Evolutionary conservation across 352 stramenopile genomes (phyloP), one percentile per base, ranked within the genome.

Genomic region (Discostella stelligera): DNA sequence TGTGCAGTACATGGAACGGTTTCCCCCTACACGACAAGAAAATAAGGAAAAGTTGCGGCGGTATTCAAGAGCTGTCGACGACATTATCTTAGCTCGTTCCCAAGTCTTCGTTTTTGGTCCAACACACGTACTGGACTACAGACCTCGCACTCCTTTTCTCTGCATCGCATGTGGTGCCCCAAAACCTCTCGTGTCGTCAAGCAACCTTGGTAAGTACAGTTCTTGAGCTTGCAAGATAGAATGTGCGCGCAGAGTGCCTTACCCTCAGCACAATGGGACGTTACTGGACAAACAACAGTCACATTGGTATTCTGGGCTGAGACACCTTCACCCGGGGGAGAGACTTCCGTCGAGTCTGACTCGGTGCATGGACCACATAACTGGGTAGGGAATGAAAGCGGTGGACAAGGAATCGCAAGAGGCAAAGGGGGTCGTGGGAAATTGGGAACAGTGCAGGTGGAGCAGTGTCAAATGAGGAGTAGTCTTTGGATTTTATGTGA

Each of bases 111-210:
- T 32, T 58, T 50, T 49, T 27, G 56, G 52, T 64, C 32, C 56
- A 64, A 52, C 30, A 65, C 25, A 27, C 65, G 32, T 3, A 74
- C 66, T 18, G 56, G 72, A 14, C 72, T 58, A 63, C 72, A 80
- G 14, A 80, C 66, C 46, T 75, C 52, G 37, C 72, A 80, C 48
- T 9, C 20, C 16, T 32, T 9, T 18, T 80, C 56, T 2, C 20
- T 62, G 27, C 72, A 80, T 8, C 41, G 59, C 16, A 41, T 73
- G 49, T 75, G 74, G 39, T 80, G 72, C 21, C 65, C 64, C n/a
- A 80, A 65, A 25, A 80, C 72, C 9, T 80, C 72, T 58, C 72
- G 39, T 49, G 37, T 71, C n/a, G 72, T 80, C n/a, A 74, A 56
- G 41, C 72, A 80, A 32, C 59, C 60, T 54, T 60, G 73, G 30